These are phyloP conservation scores for Cryptosporidium meleagridis DNA, from an alignment of 169 alveolate genomes.

Conservation along the genomic window DNA sequence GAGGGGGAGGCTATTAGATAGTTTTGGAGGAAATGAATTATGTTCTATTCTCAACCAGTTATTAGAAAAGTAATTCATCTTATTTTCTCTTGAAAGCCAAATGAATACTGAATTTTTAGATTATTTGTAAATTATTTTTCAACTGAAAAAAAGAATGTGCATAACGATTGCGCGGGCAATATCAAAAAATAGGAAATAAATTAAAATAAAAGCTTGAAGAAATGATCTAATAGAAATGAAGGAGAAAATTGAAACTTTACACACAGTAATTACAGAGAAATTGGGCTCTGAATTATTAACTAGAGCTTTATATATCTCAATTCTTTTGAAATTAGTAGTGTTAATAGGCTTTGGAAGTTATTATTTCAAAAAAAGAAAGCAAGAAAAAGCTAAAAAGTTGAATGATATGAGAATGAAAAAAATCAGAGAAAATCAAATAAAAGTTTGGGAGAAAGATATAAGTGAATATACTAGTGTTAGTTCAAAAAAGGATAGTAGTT, in stretches of 20 bases:
- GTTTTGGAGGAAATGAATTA: too few relatives aligned
- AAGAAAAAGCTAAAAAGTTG: not conserved
- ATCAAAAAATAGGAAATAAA: not conserved
- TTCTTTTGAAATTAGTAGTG: not conserved
- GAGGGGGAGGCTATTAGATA: too few relatives aligned
- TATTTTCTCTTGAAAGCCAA: too few relatives aligned
- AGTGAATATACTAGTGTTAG: not conserved
- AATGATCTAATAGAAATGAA: not conserved
- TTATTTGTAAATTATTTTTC: too few relatives aligned
- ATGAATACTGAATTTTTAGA: too few relatives aligned
- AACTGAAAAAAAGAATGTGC: too few relatives aligned
- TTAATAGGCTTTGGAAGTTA: not conserved
- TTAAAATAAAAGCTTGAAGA: not conserved
- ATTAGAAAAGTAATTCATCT: too few relatives aligned
- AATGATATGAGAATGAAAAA: conserved; percentile 51
- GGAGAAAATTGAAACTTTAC: not conserved
- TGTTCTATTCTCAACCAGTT: too few relatives aligned
- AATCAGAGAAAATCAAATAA: conserved; percentile 54
- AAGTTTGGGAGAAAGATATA: conserved; percentile 58
- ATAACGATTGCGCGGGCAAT: not conserved
- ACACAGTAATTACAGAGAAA: not conserved
- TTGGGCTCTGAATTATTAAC: not conserved
- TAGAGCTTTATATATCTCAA: not conserved
- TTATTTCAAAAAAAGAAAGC: not conserved
- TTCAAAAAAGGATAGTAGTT: not conserved